These are phyloP conservation scores for Aquilaria agallochum DNA, from an alignment of 441 rosid genomes.

Conservation along the genomic window DNA sequence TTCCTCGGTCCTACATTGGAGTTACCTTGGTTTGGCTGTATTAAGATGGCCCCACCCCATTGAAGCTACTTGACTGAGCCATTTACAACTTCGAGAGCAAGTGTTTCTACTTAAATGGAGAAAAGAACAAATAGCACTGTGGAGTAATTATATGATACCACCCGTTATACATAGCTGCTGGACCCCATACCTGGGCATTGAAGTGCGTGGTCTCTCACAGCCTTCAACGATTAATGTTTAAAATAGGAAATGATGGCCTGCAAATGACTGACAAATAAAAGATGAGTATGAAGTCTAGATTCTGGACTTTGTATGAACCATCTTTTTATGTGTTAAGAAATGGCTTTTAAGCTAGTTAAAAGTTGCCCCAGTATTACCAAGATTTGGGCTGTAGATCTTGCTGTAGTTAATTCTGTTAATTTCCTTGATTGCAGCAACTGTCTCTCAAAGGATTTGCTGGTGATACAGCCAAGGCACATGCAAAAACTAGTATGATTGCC, in stretches of 20 bases:
- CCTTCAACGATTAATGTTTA: too few species aligned
- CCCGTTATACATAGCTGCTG: not conserved
- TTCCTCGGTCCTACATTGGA: slow-evolving; percentile 11
- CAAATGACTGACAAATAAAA: too few species aligned
- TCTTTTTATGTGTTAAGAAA: too few species aligned
- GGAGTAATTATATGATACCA: not conserved
- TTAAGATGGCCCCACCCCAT: slow-evolving; percentile 10
- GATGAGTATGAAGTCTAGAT: too few species aligned
- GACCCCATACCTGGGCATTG: not conserved
- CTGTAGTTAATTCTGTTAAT: slow-evolving; percentile 22
- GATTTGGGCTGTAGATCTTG: not conserved
- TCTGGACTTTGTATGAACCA: too few species aligned
- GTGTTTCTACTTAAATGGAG: slow-evolving; percentile 1
- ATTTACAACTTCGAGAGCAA: not conserved
- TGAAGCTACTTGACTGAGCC: slow-evolving; percentile 7
- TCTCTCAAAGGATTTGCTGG: slow-evolving; percentile 98
- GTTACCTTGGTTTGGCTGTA: slow-evolving; percentile 9
- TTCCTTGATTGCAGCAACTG: slow-evolving; percentile 60
- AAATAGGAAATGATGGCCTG: too few species aligned
- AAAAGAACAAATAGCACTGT: not conserved
- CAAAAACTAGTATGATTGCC: slow-evolving; percentile 99
- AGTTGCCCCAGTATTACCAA: too few species aligned
- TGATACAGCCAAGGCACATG: slow-evolving; percentile 98
- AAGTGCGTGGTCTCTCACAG: too few species aligned
- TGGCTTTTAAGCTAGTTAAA: too few species aligned